Conservation (phyloP, 179 eudicot genomes). For the Pouteria campechiana region DNA sequence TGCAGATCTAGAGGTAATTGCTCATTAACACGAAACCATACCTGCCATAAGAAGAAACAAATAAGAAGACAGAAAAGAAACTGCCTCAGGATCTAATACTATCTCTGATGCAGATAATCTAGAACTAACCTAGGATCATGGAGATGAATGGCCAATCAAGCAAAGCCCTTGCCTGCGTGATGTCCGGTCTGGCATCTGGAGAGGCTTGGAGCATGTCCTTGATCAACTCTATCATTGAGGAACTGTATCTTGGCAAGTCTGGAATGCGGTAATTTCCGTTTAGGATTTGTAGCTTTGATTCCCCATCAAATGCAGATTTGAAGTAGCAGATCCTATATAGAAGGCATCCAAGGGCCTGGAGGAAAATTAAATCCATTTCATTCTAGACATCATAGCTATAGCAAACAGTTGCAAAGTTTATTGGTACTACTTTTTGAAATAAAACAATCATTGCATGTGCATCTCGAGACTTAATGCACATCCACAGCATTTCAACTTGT, state of each 20-base stretch:
- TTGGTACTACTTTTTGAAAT: too few relatives aligned
- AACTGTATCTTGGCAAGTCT: constrained; percentile 80
- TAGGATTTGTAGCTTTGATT: constrained; percentile 90
- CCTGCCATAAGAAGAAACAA: constrained; percentile 35
- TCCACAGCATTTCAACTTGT: too few relatives aligned
- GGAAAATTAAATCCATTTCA: constrained; percentile 6
- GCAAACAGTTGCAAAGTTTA: too few relatives aligned
- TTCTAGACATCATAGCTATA: too few relatives aligned
- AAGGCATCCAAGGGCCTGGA: constrained; percentile 94
- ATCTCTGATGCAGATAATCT: constrained; percentile 23
- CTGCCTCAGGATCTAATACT: constrained; percentile 20
- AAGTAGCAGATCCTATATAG: constrained; percentile 88
- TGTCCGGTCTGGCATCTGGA: constrained; percentile 96
- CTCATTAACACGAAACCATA: constrained; percentile 95
- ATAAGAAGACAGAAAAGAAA: constrained; percentile 4
- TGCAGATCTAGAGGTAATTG: constrained; percentile 65
- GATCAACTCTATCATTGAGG: constrained; percentile 47
- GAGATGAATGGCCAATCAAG: constrained; percentile 81
- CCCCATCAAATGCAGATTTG: constrained; percentile 98
- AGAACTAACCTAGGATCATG: constrained; percentile 76
- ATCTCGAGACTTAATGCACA: too few relatives aligned
- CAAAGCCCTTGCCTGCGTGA: constrained; percentile 98
- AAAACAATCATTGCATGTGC: too few relatives aligned
- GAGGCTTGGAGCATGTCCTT: constrained; percentile 85
- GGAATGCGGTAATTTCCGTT: constrained; percentile 96